These are phyloP conservation scores for Podila horticola DNA, from an alignment of 192 early-diverging fungal genomes.

Conservation along the genomic window DNA sequence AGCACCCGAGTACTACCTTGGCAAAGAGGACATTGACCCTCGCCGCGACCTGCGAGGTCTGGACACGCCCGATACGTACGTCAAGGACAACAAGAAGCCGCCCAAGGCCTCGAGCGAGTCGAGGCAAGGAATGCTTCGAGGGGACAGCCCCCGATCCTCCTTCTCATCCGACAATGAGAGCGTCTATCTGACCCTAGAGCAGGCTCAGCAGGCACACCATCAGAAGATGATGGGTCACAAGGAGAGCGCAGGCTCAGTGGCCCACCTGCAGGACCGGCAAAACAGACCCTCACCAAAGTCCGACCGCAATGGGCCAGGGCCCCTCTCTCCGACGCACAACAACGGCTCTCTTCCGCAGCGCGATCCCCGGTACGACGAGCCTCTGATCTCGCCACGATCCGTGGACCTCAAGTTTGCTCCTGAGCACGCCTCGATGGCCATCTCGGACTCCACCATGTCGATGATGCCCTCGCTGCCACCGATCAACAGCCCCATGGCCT, in stretches of 20 bases:
- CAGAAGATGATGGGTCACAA: conserved; percentile 40
- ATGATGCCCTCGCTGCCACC: conserved; percentile 39
- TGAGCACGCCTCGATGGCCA: conserved; percentile 31
- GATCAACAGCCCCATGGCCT: conserved; percentile 15
- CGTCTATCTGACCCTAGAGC: conserved; percentile 31
- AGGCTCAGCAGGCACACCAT: conserved; percentile 39
- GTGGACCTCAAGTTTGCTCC: conserved; percentile 6
- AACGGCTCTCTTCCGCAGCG: neutral
- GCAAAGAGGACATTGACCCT: conserved; percentile 39
- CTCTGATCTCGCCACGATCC: neutral
- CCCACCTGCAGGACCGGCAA: neutral
- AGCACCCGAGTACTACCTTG: conserved; percentile 36
- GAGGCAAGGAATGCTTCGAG: conserved; percentile 14
- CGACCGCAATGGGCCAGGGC: neutral
- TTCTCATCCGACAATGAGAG: conserved; percentile 18
- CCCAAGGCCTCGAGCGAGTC: neutral
- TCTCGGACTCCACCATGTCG: conserved; percentile 47
- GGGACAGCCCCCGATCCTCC: conserved; percentile 13
- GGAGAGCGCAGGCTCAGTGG: conserved; percentile 26
- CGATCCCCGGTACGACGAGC: conserved; percentile 11
- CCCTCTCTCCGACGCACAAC: neutral
- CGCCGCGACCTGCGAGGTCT: conserved; percentile 24
- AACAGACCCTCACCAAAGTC: neutral
- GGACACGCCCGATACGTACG: conserved; percentile 17
- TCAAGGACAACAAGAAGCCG: conserved; percentile 8